A percentile compares a stretch with the other conserved stretches of the same genome.
phyloP scores from a whole-genome alignment of 768 basidiomycete species.

The Zangia roseola region DNA sequence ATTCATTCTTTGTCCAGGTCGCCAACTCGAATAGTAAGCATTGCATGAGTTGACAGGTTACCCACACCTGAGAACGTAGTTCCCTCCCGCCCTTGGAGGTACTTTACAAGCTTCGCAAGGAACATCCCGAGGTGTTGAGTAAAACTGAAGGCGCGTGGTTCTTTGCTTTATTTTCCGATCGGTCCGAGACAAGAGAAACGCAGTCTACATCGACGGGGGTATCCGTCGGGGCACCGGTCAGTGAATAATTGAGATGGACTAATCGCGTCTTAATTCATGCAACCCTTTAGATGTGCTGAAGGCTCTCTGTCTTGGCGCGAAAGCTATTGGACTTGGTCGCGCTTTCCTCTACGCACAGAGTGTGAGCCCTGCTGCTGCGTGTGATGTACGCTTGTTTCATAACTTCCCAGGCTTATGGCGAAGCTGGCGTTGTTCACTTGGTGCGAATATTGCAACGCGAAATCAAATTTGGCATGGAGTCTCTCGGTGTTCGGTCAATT shows the following conservation, averaged over 20 bases:
- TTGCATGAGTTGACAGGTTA: background rate
- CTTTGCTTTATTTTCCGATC: background rate
- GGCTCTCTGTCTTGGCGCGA: conserved; percentile 86
- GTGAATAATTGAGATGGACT: conserved; percentile 11
- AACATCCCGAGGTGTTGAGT: conserved; percentile 72
- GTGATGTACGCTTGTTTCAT: conserved; percentile 3
- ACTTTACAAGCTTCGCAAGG: conserved; percentile 66
- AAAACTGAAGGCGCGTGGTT: conserved; percentile 59
- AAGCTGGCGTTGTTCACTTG: conserved; percentile 63
- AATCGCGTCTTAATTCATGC: background rate
- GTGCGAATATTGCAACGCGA: conserved; percentile 72
- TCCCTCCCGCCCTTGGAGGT: conserved; percentile 78
- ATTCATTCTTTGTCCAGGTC: conserved; percentile 36
- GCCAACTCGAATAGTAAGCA: conserved; percentile 78
- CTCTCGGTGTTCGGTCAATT: conserved; percentile 67
- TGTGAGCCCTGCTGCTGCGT: conserved; percentile 40
- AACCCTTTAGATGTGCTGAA: conserved; percentile 71
- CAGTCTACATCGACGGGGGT: conserved; percentile 84
- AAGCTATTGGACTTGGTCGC: conserved; percentile 81
- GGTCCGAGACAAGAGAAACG: conserved; percentile 1
- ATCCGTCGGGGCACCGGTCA: conserved; percentile 76
- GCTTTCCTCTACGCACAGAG: conserved; percentile 86
- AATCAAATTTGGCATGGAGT: conserved; percentile 72
- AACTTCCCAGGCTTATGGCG: conserved; percentile 65
- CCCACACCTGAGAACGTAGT: conserved; percentile 36